Percentiles rank a stretch among this genome's conserved stretches.
phyloP scores from a whole-genome alignment of 352 stramenopile species.

The Globisporangium ultimum region DNA sequence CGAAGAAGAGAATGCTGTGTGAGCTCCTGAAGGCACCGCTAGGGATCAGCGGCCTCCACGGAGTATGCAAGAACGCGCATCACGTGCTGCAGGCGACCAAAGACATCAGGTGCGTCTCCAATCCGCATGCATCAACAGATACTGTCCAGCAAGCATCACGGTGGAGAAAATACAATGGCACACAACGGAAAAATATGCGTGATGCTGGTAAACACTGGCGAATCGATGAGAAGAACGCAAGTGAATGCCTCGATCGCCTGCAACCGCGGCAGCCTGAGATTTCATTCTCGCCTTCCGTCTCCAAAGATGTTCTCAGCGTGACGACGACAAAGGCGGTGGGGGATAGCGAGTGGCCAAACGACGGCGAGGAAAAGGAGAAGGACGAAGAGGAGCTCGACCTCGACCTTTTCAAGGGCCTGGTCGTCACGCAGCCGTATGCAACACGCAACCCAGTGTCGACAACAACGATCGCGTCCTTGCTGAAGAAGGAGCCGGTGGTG shows the following conservation, averaged over 20 bases:
- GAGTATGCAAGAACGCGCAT: conserved; percentile 39
- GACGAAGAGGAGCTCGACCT: conserved; percentile 2
- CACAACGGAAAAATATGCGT: conserved; percentile 3
- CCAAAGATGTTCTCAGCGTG: background rate
- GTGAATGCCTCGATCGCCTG: conserved; percentile 3
- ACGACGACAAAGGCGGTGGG: background rate
- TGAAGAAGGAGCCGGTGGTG: no score
- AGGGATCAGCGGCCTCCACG: conserved; percentile 33
- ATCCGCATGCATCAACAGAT: background rate
- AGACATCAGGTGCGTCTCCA: background rate
- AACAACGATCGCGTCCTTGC: no score
- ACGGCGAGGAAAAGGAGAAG: conserved; percentile 3
- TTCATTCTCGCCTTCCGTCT: background rate
- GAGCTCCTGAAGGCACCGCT: conserved; percentile 43
- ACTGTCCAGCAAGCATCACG: background rate
- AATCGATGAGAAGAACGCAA: background rate
- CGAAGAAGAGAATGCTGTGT: conserved; percentile 32
- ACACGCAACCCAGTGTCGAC: no score
- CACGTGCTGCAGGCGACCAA: conserved; percentile 1
- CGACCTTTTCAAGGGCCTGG: conserved; percentile 7
- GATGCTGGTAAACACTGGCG: conserved; percentile 3
- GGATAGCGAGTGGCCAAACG: background rate
- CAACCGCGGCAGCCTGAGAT: conserved; percentile 9
- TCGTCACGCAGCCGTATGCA: background rate
- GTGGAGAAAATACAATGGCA: conserved; percentile 7